Evolutionary conservation across 306 rosid genomes (phyloP).

Genomic region (Prosopis cineraria): DNA sequence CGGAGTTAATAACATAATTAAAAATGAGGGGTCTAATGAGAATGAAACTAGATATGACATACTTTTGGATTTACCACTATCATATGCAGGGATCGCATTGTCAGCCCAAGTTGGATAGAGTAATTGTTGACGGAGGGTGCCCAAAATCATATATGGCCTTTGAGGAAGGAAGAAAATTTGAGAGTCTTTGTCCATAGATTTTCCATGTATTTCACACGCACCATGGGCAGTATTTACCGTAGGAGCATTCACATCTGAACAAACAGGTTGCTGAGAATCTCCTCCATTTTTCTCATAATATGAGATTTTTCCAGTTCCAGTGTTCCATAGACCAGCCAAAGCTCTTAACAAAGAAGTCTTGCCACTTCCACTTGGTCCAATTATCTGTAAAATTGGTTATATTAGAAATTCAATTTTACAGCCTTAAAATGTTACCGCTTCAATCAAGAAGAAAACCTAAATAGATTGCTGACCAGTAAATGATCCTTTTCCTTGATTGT

Average conservation of each 20-base stretch:
- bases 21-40: background rate
- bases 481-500: constrained; percentile 67
- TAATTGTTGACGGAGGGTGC: constrained; percentile 87
- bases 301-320: constrained; percentile 73
- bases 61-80: constrained; percentile 47
- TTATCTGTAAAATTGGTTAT: constrained; percentile 57
- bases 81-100: constrained; percentile 45
- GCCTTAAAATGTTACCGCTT: background rate
- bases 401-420: constrained; percentile 29
- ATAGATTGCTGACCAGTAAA: constrained; percentile 66
- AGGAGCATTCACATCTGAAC: constrained; percentile 43
- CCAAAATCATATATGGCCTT: constrained; percentile 97
- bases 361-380: constrained; percentile 95
- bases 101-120: constrained; percentile 90
- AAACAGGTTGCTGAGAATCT: constrained; percentile 39
- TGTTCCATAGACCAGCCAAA: constrained; percentile 91
- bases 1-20: background rate
- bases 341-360: constrained; percentile 91
- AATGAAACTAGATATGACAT: constrained; percentile 33
- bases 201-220: constrained; percentile 34
- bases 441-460: constrained; percentile 9
- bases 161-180: constrained; percentile 88
- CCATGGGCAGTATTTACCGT: constrained; percentile 32
- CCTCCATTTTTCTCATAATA: constrained; percentile 57
- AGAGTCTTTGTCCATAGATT: constrained; percentile 49